phyloP scores from a whole-genome alignment of 140 eudicot genomes.

The Stevia rebaudiana region DNA sequence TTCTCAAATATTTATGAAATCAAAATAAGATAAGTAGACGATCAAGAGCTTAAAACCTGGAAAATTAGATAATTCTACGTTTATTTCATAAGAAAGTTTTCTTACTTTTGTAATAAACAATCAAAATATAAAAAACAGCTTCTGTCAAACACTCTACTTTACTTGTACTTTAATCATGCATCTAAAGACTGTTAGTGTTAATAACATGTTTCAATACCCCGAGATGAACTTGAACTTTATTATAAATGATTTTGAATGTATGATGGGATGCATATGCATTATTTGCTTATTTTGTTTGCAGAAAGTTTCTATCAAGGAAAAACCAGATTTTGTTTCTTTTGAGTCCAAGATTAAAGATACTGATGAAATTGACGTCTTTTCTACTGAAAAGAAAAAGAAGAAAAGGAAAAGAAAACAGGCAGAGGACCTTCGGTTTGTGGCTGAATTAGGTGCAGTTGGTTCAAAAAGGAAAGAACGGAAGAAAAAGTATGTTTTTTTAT shows the following conservation, averaged over 20 bases:
- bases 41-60: neutral
- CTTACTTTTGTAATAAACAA: neutral
- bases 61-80: neutral
- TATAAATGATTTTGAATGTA: neutral
- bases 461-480: constrained; percentile 70
- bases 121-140: neutral
- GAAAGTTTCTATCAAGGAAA: constrained; percentile 34
- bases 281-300: constrained; percentile 18
- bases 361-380: constrained; percentile 11
- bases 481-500: constrained; percentile 51
- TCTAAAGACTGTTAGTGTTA: neutral
- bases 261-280: neutral
- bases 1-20: neutral
- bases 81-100: neutral
- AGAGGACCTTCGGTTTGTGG: constrained; percentile 67
- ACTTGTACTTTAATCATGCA: neutral
- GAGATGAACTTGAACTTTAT: neutral
- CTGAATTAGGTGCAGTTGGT: constrained; percentile 40
- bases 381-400: constrained; percentile 58
- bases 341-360: constrained; percentile 29
- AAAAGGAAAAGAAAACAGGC: constrained; percentile 62
- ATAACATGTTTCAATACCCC: neutral
- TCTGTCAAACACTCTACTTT: neutral
- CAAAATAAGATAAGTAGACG: neutral
- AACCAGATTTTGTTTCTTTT: constrained; percentile 14